These are phyloP conservation scores for Quaeritorhiza haematococci DNA, from an alignment of 371 early-diverging fungal species.

Conservation along the genomic window DNA sequence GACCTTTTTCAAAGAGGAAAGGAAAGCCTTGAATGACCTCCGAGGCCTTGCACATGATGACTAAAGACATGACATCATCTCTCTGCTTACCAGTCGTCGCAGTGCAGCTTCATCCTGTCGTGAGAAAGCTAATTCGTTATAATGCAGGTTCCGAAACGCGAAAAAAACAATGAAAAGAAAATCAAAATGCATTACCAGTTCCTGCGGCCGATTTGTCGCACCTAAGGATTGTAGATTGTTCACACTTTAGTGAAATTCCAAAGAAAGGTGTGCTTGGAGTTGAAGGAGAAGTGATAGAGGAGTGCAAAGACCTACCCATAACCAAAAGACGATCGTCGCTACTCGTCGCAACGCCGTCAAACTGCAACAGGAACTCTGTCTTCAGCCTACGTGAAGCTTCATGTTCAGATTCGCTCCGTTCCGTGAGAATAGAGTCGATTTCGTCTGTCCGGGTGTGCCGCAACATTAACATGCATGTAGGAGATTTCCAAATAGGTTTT, in stretches of 20 bases:
- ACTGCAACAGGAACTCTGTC: conserved; percentile 80
- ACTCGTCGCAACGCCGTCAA: conserved; percentile 56
- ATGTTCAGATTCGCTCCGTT: conserved; percentile 67
- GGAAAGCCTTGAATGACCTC: neutral
- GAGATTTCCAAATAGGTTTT: neutral
- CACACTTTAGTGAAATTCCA: neutral
- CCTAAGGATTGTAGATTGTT: conserved; percentile 25
- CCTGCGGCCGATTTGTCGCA: conserved; percentile 68
- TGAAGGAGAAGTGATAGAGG: neutral
- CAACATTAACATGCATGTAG: neutral
- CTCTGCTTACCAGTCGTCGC: conserved; percentile 51
- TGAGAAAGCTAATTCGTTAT: neutral
- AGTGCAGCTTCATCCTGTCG: conserved; percentile 68
- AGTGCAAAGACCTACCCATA: conserved; percentile 22
- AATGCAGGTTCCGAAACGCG: neutral
- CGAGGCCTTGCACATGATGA: too few relatives aligned
- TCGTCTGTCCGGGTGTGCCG: conserved; percentile 44
- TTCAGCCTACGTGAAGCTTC: conserved; percentile 75
- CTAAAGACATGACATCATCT: too few relatives aligned
- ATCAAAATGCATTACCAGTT: conserved; percentile 31
- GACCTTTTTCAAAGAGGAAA: conserved; percentile 7
- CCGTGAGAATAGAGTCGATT: conserved; percentile 65
- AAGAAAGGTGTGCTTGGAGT: neutral
- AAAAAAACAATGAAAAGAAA: neutral
- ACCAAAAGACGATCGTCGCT: conserved; percentile 47